Conservation (phyloP, 2,329 filamentous ascomycete species). For the Aspergillus neoniger region DNA sequence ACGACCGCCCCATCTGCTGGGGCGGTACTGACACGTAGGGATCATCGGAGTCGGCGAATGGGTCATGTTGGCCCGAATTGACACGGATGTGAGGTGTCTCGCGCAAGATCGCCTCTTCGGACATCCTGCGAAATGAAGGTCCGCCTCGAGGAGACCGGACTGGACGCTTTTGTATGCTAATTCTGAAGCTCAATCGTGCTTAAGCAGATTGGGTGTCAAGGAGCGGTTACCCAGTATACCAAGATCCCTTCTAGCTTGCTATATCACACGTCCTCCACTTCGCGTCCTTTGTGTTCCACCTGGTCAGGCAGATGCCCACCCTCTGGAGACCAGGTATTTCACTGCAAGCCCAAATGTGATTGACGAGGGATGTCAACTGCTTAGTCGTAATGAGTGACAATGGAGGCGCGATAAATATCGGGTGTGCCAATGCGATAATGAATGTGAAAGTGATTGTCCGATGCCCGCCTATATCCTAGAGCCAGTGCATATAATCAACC, state of each 20-base stretch:
- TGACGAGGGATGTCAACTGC: not conserved
- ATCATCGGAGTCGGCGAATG: constrained; percentile 44
- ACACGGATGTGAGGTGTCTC: constrained; percentile 62
- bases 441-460: constrained; percentile 6
- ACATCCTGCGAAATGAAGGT: constrained; percentile 13
- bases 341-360: not conserved
- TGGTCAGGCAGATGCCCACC: not conserved
- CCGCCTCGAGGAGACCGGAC: not conserved
- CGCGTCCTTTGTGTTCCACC: not conserved
- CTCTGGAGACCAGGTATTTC: not conserved
- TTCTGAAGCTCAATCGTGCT: not conserved
- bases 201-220: not conserved
- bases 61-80: constrained; percentile 62
- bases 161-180: not conserved
- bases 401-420: constrained; percentile 3
- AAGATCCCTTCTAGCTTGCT: not conserved
- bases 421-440: constrained; percentile 3
- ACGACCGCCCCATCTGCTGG: constrained; percentile 27
- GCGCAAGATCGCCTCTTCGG: constrained; percentile 15
- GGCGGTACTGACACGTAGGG: constrained; percentile 24
- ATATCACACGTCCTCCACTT: not conserved
- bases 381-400: not conserved
- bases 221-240: not conserved
- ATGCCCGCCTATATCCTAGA: not conserved
- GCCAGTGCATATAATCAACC: not conserved